These are phyloP conservation scores for Knufia petricola DNA, from an alignment of 2,329 filamentous ascomycete genomes.

Conservation along the genomic window DNA sequence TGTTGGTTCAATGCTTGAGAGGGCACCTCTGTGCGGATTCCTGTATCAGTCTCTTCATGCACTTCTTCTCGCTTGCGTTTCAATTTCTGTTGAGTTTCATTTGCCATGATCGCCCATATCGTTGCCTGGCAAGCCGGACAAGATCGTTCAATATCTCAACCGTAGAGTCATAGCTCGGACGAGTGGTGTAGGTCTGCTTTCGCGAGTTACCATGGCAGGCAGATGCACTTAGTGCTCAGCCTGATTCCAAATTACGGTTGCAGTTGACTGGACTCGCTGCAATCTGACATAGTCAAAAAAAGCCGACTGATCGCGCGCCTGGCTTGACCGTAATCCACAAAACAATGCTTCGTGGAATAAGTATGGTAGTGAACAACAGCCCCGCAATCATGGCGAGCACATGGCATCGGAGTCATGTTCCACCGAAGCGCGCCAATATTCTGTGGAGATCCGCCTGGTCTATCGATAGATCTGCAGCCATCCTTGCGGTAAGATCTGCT, in stretches of 20 bases:
- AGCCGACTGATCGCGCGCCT: no score
- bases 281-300: no score
- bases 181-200: no score
- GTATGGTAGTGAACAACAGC: neutral
- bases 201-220: no score
- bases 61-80: neutral
- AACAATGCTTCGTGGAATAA: neutral
- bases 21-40: neutral
- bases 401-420: neutral
- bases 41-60: neutral
- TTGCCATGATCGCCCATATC: neutral
- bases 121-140: neutral
- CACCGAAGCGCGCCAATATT: neutral
- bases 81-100: neutral
- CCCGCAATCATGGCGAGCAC: no score
- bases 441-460: neutral
- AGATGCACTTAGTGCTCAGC: neutral
- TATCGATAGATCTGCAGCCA: neutral
- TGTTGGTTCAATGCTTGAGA: neutral
- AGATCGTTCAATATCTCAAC: neutral
- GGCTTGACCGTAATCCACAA: no score
- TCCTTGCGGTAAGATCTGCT: neutral
- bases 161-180: neutral
- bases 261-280: no score
- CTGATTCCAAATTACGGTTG: neutral